Percentiles rank a stretch among this genome's conserved stretches.
Evolutionary conservation across 805 yeast genomes (phyloP).

Genomic region (Candida sphagnicola): DNA sequence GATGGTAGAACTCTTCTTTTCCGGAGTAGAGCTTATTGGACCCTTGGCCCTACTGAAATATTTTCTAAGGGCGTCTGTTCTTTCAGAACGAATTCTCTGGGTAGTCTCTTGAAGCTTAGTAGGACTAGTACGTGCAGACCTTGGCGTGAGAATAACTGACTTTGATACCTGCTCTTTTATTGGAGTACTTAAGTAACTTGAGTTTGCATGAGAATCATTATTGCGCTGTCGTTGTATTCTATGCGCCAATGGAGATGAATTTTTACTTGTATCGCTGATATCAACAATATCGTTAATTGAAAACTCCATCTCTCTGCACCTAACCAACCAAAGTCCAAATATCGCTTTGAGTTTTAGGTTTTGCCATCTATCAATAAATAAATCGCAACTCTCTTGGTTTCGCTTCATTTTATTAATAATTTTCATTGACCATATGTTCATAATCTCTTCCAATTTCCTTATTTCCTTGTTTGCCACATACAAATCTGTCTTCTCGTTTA

Average conservation of each 20-base stretch:
- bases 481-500: slow-evolving; percentile 29
- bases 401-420: slow-evolving; percentile 27
- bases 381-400: slow-evolving; percentile 31
- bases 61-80: slow-evolving; percentile 29
- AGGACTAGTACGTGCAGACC: slow-evolving; percentile 26
- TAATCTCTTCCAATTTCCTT: slow-evolving; percentile 17
- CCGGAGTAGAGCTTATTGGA: slow-evolving; percentile 11
- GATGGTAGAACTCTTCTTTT: not conserved
- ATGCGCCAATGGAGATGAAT: slow-evolving; percentile 29
- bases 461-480: slow-evolving; percentile 25
- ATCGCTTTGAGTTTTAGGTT: slow-evolving; percentile 21
- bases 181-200: slow-evolving; percentile 32
- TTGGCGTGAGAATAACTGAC: slow-evolving; percentile 18
- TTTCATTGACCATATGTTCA: slow-evolving; percentile 35
- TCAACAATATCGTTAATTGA: slow-evolving; percentile 9
- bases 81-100: slow-evolving; percentile 27
- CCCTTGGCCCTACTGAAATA: slow-evolving; percentile 26
- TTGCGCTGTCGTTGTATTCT: slow-evolving; percentile 2
- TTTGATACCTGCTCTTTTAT: slow-evolving; percentile 21
- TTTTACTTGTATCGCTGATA: slow-evolving; percentile 19
- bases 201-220: slow-evolving; percentile 1
- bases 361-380: slow-evolving; percentile 32
- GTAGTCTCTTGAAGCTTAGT: slow-evolving; percentile 37
- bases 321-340: slow-evolving; percentile 36
- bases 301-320: slow-evolving; percentile 12